Evolutionary conservation across 371 early-diverging fungal genomes (phyloP).

Genomic region (Funneliformis caledonium): DNA sequence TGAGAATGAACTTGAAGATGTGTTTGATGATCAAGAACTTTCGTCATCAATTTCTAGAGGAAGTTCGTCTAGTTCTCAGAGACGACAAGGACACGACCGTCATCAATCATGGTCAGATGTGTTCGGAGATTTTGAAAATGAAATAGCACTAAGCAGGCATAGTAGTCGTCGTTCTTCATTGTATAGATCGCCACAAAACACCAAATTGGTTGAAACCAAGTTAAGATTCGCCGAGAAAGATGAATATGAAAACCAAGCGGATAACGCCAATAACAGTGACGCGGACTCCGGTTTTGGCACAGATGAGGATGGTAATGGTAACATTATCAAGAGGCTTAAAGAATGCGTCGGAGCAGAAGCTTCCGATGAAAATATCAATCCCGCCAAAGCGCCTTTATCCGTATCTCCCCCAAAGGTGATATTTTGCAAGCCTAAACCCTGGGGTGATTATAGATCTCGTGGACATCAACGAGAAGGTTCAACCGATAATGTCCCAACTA

Average conservation of each 20-base stretch:
- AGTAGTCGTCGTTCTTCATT: background rate
- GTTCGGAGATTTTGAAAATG: constrained; percentile 49
- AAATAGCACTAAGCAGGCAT: constrained; percentile 43
- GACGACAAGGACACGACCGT: constrained; percentile 40
- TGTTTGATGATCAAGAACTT: background rate
- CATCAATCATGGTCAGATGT: constrained; percentile 53
- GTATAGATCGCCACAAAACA: background rate
- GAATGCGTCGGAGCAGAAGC: background rate
- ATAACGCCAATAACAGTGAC: constrained; percentile 34
- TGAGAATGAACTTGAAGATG: background rate
- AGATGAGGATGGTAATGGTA: constrained; percentile 31
- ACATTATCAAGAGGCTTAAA: background rate
- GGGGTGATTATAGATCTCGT: constrained; percentile 30
- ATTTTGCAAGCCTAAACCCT: constrained; percentile 38
- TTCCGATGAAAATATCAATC: background rate
- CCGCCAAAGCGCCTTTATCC: background rate
- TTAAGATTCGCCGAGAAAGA: background rate
- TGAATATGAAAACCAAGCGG: constrained; percentile 4
- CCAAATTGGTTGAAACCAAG: background rate
- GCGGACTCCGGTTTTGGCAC: constrained; percentile 40
- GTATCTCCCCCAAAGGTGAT: constrained; percentile 37
- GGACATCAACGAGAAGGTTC: constrained; percentile 3
- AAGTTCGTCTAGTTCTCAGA: constrained; percentile 29
- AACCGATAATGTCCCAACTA: background rate
- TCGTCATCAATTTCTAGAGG: constrained; percentile 25